Evolutionary conservation across 768 basidiomycete species (phyloP), one percentile per base, ranked within the genome.

Genomic region (Coprinopsis cinerea): DNA sequence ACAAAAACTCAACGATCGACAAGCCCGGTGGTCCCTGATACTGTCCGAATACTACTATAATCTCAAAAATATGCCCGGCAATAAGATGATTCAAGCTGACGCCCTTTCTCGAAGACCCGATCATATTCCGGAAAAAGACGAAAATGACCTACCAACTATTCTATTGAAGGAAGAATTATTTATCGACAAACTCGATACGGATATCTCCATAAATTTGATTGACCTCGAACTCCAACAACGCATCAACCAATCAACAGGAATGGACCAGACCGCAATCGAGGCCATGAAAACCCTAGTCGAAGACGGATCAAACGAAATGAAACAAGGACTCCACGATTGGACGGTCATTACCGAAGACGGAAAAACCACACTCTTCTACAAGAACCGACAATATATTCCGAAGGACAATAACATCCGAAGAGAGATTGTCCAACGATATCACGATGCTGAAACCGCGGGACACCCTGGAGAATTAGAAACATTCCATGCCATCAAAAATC

Each of bases 41-140:
- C 72, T 0, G 63, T 71, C 10, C 49, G 61, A 4, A 51, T 23
- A 52, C 57, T 0, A 55, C 70, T 3, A 11, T n/a, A 25, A 51
- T 23, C 45, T 58, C 0, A 35, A 27, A 2, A 47, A 61, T 24
- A 18, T 39, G 0, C 55, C 55, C 30, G 57, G 53, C 4, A 20
- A 5, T 0, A 55, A 47, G 46, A 55, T 53, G 51, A 28, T 51
- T 18, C 47, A 51, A 39, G 28, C 56, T 10, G 54, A 57, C 26
- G 35, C 56, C 0, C 54, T 55, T 1, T 55, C 54, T 3, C 6
- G 52, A 52, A 15, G 56, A 39, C 54, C 57, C 0, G 57, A 63
- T 48, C 52, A 53, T 11, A 23, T 17, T 5, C 49, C 52, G 5
- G 51, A 55, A 40, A 47, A 47, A 18, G 57, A 57, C n/a, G 34